A percentile compares a stretch with the other conserved stretches of the same genome.
These are phyloP conservation scores for Cyclospora cayetanensis DNA, from an alignment of 169 alveolate species.

Conservation along the genomic window DNA sequence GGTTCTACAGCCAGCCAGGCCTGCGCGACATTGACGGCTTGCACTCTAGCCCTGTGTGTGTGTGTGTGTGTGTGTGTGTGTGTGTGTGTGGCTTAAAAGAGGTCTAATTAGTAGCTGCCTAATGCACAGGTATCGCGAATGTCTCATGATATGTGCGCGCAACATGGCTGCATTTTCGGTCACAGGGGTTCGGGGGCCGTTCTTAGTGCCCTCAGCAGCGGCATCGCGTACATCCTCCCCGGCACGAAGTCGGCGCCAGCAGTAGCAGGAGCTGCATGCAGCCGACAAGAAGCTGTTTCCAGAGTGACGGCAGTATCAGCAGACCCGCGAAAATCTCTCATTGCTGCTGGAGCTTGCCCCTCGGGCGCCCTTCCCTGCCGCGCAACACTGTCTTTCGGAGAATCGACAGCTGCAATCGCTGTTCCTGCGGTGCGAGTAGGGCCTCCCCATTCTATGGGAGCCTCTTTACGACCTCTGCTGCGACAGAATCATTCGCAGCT, in stretches of 20 bases:
- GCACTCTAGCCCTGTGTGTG: too few species aligned
- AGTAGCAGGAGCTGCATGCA: neutral
- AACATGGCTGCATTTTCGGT: neutral
- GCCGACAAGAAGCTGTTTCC: neutral
- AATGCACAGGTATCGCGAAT: too few species aligned
- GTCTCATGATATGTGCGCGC: too few species aligned
- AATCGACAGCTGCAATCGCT: neutral
- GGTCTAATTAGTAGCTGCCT: too few species aligned
- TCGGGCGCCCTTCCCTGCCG: too few species aligned
- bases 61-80: too few species aligned
- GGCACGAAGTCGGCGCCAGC: neutral
- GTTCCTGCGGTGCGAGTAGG: constrained; percentile 32
- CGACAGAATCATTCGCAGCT: neutral
- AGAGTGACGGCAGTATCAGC: neutral
- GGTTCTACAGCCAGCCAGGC: too few species aligned
- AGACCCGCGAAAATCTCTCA: neutral
- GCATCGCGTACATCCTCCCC: constrained; percentile 21
- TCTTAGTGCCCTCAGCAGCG: constrained; percentile 37
- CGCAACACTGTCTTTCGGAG: neutral
- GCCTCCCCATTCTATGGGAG: constrained; percentile 8
- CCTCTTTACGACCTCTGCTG: constrained; percentile 29
- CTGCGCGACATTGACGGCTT: too few species aligned
- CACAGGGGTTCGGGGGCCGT: constrained; percentile 31
- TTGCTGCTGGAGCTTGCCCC: too few species aligned
- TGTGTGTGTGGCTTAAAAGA: too few species aligned